These are phyloP conservation scores for Xylaria arbuscula DNA, from an alignment of 2,329 filamentous ascomycete species.

Conservation along the genomic window DNA sequence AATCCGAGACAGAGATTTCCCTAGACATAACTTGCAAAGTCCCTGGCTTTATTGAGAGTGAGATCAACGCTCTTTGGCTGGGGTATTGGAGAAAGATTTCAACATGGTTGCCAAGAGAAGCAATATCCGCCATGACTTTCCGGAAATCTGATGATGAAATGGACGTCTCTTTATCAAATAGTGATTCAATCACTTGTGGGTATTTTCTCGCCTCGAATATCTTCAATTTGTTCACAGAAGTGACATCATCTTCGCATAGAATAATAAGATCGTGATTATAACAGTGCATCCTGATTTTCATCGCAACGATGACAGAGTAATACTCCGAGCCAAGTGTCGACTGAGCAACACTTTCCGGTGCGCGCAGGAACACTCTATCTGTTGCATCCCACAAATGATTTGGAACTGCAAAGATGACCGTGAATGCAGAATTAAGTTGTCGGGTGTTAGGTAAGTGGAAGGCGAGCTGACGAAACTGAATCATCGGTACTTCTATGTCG, in stretches of 20 bases:
- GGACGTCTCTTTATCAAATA: not conserved
- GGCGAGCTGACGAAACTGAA: not conserved
- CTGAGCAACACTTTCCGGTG: not conserved
- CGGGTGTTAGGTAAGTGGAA: not conserved
- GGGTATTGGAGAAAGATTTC: not conserved
- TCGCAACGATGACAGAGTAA: not conserved
- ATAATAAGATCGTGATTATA: not conserved
- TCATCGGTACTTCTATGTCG: not conserved
- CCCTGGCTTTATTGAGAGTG: not conserved
- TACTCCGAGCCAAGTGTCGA: not conserved
- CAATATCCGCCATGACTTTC: not conserved
- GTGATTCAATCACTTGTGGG: not conserved
- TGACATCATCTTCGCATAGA: not conserved
- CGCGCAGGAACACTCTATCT: constrained; percentile 4
- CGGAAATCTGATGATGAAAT: not conserved
- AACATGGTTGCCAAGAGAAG: not conserved
- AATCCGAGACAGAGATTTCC: not conserved
- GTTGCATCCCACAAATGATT: constrained; percentile 12
- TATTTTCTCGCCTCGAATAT: not conserved
- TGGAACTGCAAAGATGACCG: not conserved
- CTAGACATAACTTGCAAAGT: not conserved
- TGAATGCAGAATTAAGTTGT: not conserved
- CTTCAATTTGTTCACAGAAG: not conserved
- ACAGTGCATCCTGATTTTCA: not conserved
- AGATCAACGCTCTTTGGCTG: not conserved